Conservation (phyloP, 2,329 filamentous ascomycete species). For the Paraphaeosphaeria minitans region DNA sequence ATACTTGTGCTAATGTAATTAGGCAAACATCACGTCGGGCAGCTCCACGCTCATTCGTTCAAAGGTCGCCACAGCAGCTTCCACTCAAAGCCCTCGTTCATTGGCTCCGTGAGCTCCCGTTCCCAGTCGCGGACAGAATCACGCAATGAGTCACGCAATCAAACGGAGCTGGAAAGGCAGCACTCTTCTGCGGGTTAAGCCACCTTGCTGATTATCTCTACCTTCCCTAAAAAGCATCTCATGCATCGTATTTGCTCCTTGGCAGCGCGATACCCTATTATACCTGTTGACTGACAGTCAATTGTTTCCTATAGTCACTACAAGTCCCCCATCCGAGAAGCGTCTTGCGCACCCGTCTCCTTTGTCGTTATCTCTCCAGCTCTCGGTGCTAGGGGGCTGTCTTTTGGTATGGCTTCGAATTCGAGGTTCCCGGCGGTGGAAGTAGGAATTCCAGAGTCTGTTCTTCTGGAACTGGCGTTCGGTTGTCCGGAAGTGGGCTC, state of each 20-base stretch:
- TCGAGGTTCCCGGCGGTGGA: constrained; percentile 23
- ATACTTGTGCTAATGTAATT: constrained; percentile 20
- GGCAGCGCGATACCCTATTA: constrained; percentile 26
- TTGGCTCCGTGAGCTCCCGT: constrained; percentile 41
- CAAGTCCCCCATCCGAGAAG: constrained; percentile 15
- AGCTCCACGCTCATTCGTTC: constrained; percentile 44
- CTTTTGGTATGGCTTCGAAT: constrained; percentile 34
- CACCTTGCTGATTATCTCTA: constrained; percentile 15
- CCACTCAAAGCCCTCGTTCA: constrained; percentile 35
- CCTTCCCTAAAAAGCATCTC: constrained; percentile 17
- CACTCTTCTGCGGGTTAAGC: constrained; percentile 35
- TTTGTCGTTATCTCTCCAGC: constrained; percentile 39
- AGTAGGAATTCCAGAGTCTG: constrained; percentile 16
- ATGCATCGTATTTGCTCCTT: constrained; percentile 16
- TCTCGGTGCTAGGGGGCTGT: constrained; percentile 33
- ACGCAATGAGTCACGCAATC: constrained; percentile 28
- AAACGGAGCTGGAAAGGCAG: constrained; percentile 33
- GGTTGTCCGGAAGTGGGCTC: constrained; percentile 23
- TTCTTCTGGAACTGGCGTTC: constrained; percentile 31
- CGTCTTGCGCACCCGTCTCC: constrained; percentile 28
- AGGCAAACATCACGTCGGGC: constrained; percentile 59
- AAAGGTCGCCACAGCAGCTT: constrained; percentile 39
- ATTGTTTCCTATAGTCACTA: constrained; percentile 32
- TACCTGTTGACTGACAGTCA: constrained; percentile 38
- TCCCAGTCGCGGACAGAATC: constrained; percentile 37